Percentiles rank a stretch among this genome's conserved stretches.
Evolutionary conservation across 805 yeast genomes (phyloP).

Genomic region (Metschnikowia shivogae): DNA sequence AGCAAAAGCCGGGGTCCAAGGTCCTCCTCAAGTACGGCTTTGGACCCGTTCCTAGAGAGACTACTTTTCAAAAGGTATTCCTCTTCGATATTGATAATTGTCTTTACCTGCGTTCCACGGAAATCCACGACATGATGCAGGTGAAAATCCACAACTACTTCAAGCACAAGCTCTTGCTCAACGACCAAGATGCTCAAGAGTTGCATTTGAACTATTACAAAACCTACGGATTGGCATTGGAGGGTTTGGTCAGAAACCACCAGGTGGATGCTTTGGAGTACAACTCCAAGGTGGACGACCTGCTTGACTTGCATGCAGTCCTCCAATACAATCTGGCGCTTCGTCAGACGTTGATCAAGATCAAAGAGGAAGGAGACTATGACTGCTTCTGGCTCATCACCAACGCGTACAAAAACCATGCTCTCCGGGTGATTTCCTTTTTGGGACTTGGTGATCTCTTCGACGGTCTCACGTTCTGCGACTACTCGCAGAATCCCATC

Average conservation of each 20-base stretch:
- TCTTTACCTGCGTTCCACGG: constrained; percentile 67
- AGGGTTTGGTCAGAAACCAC: constrained; percentile 71
- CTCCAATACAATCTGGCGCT: constrained; percentile 57
- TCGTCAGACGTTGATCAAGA: constrained; percentile 46
- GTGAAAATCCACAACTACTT: constrained; percentile 78
- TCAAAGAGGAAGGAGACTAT: constrained; percentile 46
- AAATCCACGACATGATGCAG: constrained; percentile 85
- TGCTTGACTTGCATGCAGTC: constrained; percentile 80
- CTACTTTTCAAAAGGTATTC: constrained; percentile 38
- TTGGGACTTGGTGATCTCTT: constrained; percentile 89
- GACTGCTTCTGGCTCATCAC: constrained; percentile 88
- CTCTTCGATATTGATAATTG: constrained; percentile 95
- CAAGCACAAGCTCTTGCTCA: constrained; percentile 54
- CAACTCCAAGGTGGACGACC: constrained; percentile 85
- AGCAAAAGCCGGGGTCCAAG: constrained; percentile 12
- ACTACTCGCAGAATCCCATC: constrained; percentile 66
- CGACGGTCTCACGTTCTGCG: constrained; percentile 92
- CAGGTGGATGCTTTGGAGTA: constrained; percentile 85
- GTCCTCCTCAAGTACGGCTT: constrained; percentile 17
- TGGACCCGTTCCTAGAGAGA: constrained; percentile 16
- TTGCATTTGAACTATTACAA: constrained; percentile 75
- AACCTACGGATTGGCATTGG: constrained; percentile 88
- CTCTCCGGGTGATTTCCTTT: constrained; percentile 68
- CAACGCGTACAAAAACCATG: constrained; percentile 92
- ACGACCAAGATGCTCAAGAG: constrained; percentile 67